phyloP scores from a whole-genome alignment of 2,329 filamentous ascomycete species.

The Hypoxylon sp. region DNA sequence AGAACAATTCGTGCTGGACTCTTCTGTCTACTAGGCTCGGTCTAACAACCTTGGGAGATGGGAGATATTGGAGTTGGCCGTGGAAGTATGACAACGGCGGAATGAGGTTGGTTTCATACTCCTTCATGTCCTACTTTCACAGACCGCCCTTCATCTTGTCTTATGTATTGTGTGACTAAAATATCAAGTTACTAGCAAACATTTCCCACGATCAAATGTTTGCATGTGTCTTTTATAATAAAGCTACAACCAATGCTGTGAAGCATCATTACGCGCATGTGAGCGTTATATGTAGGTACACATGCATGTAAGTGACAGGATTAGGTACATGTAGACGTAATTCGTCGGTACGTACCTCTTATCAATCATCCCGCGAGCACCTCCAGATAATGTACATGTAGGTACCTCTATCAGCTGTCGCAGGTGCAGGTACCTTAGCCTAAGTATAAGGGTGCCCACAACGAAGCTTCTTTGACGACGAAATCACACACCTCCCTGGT shows the following conservation, averaged over 20 bases:
- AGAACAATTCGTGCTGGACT: neutral
- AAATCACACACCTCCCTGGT: constrained; percentile 19
- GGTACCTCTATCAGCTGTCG: neutral
- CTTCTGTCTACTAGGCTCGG: neutral
- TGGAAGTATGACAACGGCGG: constrained; percentile 18
- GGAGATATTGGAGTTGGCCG: neutral
- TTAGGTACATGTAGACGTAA: neutral
- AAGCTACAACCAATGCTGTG: constrained; percentile 9
- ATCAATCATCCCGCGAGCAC: constrained; percentile 5
- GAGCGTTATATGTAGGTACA: constrained; percentile 4
- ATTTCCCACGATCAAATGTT: constrained; percentile 15
- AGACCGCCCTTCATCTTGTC: constrained; percentile 27
- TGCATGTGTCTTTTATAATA: constrained; percentile 9
- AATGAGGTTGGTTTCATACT: constrained; percentile 18
- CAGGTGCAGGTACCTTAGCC: constrained; percentile 26
- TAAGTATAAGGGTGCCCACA: constrained; percentile 27
- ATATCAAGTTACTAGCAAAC: constrained; percentile 21
- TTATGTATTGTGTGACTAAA: constrained; percentile 17
- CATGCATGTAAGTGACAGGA: neutral
- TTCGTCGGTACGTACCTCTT: constrained; percentile 16
- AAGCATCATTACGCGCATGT: constrained; percentile 15
- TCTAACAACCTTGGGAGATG: constrained; percentile 5
- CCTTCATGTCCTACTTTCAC: constrained; percentile 16
- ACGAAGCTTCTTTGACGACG: constrained; percentile 8
- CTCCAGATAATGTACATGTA: too few species aligned